Base-by-base conservation (phyloP, 129 eudicot genomes). In the Flaveria trinervia region DNA sequence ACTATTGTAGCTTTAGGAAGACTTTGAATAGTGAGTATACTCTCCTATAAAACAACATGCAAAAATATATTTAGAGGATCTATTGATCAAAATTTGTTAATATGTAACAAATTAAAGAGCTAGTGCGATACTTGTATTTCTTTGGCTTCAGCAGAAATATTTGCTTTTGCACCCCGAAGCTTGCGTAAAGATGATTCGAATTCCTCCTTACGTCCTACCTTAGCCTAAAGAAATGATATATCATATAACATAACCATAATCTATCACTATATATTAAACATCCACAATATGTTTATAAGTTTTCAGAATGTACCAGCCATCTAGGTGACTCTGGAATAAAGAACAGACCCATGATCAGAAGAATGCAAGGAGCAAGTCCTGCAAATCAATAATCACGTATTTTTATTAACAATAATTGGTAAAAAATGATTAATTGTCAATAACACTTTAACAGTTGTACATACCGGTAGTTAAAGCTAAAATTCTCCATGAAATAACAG, bases 261-360 rank as follows among this genome's bases (percentile, higher is more conserved):
- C 16, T 15, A 26, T 50, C 7, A 65, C 22, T 28, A 20, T 9
- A 56, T 14, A 12, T 12, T 49, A 6, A 52, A 26, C 13, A 3
- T 9, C 3, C 20, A 52, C 15, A 12, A 39, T 41, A 7, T 44
- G 50, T 9, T 23, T 28, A 22, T 10, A 22, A 16, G 9, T 23
- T 56, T 30, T 49, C 14, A 10, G 25, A 68, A 74, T 89, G 81
- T 73, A 92, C 97, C 88, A 92, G 93, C 97, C 97, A 92, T 88
- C 97, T 86, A 16, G 97, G 97, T 33, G 97, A 92, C 68, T 92
- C 97, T n/a, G 97, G 97, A 61, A 92, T 88, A 73, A 89, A 86
- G 77, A 88, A 62, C 23, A 88, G 79, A 23, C 97, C 96, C 23
- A 61, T 72, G 15, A 92, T 77, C 70, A 87, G 65, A 68, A 84